phyloP scores from a whole-genome alignment of 441 rosid genomes.

The Pelargonium myrrhifolium region DNA sequence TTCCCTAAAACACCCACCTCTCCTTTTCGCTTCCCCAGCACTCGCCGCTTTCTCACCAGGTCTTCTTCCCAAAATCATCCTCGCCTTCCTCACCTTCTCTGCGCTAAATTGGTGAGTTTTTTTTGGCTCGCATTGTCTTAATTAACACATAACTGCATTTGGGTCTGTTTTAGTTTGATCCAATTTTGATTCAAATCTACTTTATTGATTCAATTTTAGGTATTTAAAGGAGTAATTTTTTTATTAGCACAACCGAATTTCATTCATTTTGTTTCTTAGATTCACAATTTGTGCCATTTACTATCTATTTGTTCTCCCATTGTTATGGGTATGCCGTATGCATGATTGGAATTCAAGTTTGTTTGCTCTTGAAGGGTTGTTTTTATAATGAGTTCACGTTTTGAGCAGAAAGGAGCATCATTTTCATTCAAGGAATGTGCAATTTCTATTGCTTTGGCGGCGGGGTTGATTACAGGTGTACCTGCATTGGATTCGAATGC shows the following conservation, averaged over 20 bases:
- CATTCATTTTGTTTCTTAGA: no score
- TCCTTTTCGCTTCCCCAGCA: slow-evolving; percentile 15
- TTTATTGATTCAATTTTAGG: background rate
- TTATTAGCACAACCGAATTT: no score
- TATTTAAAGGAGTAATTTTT: no score
- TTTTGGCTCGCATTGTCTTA: no score
- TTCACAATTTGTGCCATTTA: no score
- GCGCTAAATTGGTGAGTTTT: no score
- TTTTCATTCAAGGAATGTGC: slow-evolving; percentile 71
- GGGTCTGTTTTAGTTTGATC: background rate
- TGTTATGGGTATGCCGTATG: no score
- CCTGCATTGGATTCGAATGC: slow-evolving; percentile 48
- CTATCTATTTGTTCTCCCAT: no score
- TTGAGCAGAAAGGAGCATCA: slow-evolving; percentile 40
- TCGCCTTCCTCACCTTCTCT: slow-evolving; percentile 12
- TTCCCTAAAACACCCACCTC: slow-evolving; percentile 24
- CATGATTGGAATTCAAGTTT: no score
- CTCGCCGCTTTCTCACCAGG: slow-evolving; percentile 20
- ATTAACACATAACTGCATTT: background rate
- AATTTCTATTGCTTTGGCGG: slow-evolving; percentile 61
- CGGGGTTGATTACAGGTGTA: slow-evolving; percentile 47
- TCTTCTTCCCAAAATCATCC: slow-evolving; percentile 30
- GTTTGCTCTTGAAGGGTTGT: background rate
- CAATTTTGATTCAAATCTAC: background rate
- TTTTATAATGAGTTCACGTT: background rate